A percentile compares a stretch with the other conserved stretches of the same genome.
Conservation (phyloP, 176 grass and related monocot species). For the Zizania latifolia region DNA sequence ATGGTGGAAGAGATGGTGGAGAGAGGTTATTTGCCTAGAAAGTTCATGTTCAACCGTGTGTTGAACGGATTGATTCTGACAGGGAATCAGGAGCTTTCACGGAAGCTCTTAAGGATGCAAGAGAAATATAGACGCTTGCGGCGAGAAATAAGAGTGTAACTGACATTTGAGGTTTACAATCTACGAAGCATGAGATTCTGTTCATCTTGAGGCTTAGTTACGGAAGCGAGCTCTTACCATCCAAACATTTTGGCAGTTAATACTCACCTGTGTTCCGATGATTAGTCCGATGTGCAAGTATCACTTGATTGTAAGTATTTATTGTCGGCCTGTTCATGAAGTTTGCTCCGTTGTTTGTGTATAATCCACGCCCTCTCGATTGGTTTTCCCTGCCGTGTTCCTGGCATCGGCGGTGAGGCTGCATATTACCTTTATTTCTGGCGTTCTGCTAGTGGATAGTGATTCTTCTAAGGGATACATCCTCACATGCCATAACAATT, state of each 20-base stretch:
- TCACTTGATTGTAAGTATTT: conserved; percentile 1
- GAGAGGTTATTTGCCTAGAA: conserved; percentile 87
- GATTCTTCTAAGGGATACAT: too few species aligned
- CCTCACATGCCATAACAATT: too few species aligned
- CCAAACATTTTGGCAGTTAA: neutral
- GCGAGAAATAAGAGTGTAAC: conserved; percentile 61
- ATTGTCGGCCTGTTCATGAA: neutral
- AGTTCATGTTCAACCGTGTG: conserved; percentile 83
- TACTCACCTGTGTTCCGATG: neutral
- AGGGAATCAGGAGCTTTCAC: conserved; percentile 77
- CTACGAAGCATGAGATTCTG: neutral
- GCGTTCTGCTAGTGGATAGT: neutral
- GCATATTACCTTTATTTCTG: neutral
- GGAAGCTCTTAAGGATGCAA: conserved; percentile 72
- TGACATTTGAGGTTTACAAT: neutral
- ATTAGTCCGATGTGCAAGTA: conserved; percentile 1
- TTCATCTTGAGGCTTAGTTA: neutral
- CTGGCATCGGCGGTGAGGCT: too few species aligned
- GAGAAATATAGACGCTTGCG: conserved; percentile 55
- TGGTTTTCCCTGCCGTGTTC: too few species aligned
- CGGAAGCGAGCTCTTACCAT: neutral
- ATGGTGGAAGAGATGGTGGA: conserved; percentile 88
- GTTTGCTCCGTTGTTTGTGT: neutral
- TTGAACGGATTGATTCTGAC: conserved; percentile 78
- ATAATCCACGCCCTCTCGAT: too few species aligned